Percentiles rank a stretch among this genome's conserved stretches.
Evolutionary conservation across 805 yeast species (phyloP).

Genomic region (Pichia pseudocactophila): DNA sequence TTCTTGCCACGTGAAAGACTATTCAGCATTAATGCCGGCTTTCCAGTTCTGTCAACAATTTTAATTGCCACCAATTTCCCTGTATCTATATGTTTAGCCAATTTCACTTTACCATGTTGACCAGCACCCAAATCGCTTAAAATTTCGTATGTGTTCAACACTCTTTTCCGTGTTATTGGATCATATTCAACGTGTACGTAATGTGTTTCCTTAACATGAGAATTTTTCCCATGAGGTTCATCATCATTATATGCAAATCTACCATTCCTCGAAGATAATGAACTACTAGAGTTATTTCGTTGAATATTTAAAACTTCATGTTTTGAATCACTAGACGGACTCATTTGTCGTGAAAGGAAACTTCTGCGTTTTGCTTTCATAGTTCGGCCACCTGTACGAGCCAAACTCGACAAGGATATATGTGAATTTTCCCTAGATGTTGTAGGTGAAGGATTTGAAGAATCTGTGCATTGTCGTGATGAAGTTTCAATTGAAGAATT

Average conservation of each 20-base stretch:
- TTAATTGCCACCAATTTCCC: slow-evolving; percentile 81
- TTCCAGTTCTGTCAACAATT: slow-evolving; percentile 70
- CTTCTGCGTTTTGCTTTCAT: slow-evolving; percentile 5
- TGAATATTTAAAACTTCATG: no score
- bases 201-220: slow-evolving; percentile 70
- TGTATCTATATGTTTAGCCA: slow-evolving; percentile 65
- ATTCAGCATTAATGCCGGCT: slow-evolving; percentile 38
- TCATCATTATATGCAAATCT: slow-evolving; percentile 2
- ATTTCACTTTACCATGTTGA: slow-evolving; percentile 97
- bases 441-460: slow-evolving; percentile 13
- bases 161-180: slow-evolving; percentile 73
- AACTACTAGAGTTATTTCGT: slow-evolving; percentile 6
- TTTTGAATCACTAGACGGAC: slow-evolving; percentile 5
- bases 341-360: slow-evolving; percentile 4
- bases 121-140: slow-evolving; percentile 84
- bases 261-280: slow-evolving; percentile 2
- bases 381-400: slow-evolving; percentile 11
- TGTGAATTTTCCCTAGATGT: slow-evolving; percentile 20
- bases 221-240: background rate
- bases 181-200: slow-evolving; percentile 78
- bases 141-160: slow-evolving; percentile 84
- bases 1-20: slow-evolving; percentile 26
- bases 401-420: slow-evolving; percentile 19
- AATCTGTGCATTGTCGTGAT: background rate
- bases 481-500: slow-evolving; percentile 8